Evolutionary conservation across 2,329 filamentous ascomycete genomes (phyloP), one percentile per base, ranked within the genome.

Genomic region (Ophiobolus disseminans): DNA sequence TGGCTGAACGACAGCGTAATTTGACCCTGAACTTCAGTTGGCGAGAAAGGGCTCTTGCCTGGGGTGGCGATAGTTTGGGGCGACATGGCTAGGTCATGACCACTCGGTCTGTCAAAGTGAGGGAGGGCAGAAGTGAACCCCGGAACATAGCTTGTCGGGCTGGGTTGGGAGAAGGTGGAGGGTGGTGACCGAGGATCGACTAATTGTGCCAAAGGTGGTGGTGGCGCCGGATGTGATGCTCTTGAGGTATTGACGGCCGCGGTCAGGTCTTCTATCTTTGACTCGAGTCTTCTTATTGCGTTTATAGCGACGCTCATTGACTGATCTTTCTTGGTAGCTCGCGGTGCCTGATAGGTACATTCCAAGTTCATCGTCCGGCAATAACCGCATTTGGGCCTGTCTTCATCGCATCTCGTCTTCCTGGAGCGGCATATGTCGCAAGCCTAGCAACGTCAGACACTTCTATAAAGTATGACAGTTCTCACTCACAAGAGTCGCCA

Each of bases 341-440:
- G 80, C 48, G 79, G 77, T 58, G 81, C 77, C 51, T 79, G 78
- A 58, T 82, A 83, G 34, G 74, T 73, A 63, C 80, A 83, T 14
- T 80, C 76, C 23, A 80, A 51, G 6, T 76, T 77, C 35, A 78
- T 74, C 11, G 71, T 66, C 54, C 76, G 78, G 66, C 80, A 83
- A 39, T 81, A 73, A 22, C 79, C 79, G 55, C 80, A 83, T 38
- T 57, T 63, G 25, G 80, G 80, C 23, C 77, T 70, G 48, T 80
- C 80, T 63, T 82, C 80, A 52, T 83, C 80, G 62, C 80, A 83
- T 68, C 79, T 66, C 14, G 79, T 81, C 67, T 82, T 82, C 58
- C 80, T 80, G 39, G 77, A 66, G 20, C 80, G 73, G 58, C 80
- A 83, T 13, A 74, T 76, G 57, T 83, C 80, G 57, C 80, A 83